Evolutionary conservation across 1,139 yeast species (phyloP).

Genomic region (Yamadazyma membranifaciens): DNA sequence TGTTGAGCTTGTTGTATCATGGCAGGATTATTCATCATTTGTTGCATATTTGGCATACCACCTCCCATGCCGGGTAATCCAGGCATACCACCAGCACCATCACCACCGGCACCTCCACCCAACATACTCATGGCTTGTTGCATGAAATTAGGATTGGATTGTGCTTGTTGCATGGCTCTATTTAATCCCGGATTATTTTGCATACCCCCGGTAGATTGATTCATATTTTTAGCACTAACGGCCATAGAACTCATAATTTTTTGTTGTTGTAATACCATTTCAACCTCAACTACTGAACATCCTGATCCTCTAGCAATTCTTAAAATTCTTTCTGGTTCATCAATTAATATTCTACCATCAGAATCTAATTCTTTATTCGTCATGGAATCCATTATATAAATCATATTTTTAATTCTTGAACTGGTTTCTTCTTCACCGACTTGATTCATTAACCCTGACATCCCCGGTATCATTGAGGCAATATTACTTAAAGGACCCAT

Average conservation of each 20-base stretch:
- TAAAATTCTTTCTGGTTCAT: slow-evolving; percentile 81
- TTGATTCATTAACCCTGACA: slow-evolving; percentile 79
- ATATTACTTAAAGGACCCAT: slow-evolving; percentile 95
- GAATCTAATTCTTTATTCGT: slow-evolving; percentile 86
- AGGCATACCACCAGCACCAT: slow-evolving; percentile 51
- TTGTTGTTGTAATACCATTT: slow-evolving; percentile 88
- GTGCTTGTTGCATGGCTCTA: slow-evolving; percentile 50
- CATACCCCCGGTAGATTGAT: slow-evolving; percentile 48
- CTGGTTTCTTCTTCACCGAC: slow-evolving; percentile 91
- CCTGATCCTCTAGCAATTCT: slow-evolving; percentile 98
- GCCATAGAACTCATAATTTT: slow-evolving; percentile 97
- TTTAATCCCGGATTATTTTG: slow-evolving; percentile 21
- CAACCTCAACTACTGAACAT: slow-evolving; percentile 88
- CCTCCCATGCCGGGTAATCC: slow-evolving; percentile 29
- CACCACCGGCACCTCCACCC: slow-evolving; percentile 46
- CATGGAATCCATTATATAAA: slow-evolving; percentile 95
- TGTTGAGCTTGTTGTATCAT: slow-evolving; percentile 50
- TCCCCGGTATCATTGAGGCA: slow-evolving; percentile 95
- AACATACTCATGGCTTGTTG: slow-evolving; percentile 56
- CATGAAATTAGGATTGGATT: slow-evolving; percentile 52
- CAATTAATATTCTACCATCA: slow-evolving; percentile 80
- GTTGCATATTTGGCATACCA: slow-evolving; percentile 57
- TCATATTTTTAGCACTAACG: slow-evolving; percentile 56
- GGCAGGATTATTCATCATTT: slow-evolving; percentile 49
- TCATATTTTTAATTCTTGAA: slow-evolving; percentile 79